Percentiles rank a stretch among this genome's conserved stretches.
Evolutionary conservation across 1,139 yeast species (phyloP).

Genomic region (Meyerozyma elateridarum): DNA sequence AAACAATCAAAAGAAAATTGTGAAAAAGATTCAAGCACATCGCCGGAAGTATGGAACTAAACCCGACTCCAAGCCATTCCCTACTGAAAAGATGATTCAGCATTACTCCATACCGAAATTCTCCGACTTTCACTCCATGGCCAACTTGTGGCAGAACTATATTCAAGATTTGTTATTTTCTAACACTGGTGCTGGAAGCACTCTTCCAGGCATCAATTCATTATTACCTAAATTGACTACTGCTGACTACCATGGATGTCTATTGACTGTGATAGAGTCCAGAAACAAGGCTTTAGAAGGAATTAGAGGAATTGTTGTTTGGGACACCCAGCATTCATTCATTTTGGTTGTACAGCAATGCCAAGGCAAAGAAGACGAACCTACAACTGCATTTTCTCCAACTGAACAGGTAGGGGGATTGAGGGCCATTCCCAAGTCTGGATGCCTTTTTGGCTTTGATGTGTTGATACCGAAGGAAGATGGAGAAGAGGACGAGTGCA

Average conservation of each 20-base stretch:
- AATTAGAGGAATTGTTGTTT: slow-evolving; percentile 68
- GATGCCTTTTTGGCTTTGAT: slow-evolving; percentile 54
- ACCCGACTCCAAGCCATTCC: slow-evolving; percentile 18
- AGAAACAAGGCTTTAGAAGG: slow-evolving; percentile 60
- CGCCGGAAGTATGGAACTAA: slow-evolving; percentile 12
- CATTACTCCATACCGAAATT: slow-evolving; percentile 44
- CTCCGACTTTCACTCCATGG: slow-evolving; percentile 49
- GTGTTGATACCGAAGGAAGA: slow-evolving; percentile 31
- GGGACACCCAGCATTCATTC: slow-evolving; percentile 81
- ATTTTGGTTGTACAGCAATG: slow-evolving; percentile 54
- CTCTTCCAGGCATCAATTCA: slow-evolving; percentile 24
- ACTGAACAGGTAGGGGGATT: slow-evolving; percentile 47
- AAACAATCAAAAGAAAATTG: slow-evolving; percentile 33
- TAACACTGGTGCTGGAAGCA: slow-evolving; percentile 9
- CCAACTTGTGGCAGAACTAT: slow-evolving; percentile 60
- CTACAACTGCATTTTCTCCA: slow-evolving; percentile 17
- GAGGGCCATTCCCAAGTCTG: slow-evolving; percentile 54
- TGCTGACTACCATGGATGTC: slow-evolving; percentile 84
- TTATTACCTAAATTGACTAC: slow-evolving; percentile 57
- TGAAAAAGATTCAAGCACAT: slow-evolving; percentile 28
- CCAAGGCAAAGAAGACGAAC: slow-evolving; percentile 28
- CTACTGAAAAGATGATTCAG: slow-evolving; percentile 24
- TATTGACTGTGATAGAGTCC: slow-evolving; percentile 54
- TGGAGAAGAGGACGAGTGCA: slow-evolving; percentile 26
- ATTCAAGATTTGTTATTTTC: slow-evolving; percentile 49